Evolutionary conservation across 75 land plant species (phyloP).

Genomic region (Cryptomeria japonica): DNA sequence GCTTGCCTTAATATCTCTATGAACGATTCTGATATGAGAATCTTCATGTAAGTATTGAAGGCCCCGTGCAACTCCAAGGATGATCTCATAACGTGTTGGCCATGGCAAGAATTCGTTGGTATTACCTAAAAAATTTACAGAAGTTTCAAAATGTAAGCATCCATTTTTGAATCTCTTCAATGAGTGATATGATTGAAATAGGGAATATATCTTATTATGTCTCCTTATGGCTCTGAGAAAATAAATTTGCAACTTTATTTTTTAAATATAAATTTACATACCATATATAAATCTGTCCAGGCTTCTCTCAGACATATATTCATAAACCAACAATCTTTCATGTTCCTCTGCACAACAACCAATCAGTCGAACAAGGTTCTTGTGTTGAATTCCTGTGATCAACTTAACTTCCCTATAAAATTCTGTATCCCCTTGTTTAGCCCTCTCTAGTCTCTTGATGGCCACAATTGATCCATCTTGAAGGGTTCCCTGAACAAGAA

Average conservation of each 20-base stretch:
- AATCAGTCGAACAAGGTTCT: slow-evolving; percentile 57
- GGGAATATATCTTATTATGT: neutral
- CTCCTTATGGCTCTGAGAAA: neutral
- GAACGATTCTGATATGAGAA: slow-evolving; percentile 60
- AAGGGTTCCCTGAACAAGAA: slow-evolving; percentile 33
- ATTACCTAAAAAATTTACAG: slow-evolving; percentile 17
- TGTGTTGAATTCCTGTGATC: slow-evolving; percentile 57
- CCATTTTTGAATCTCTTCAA: neutral
- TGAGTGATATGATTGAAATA: neutral
- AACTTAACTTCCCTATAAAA: slow-evolving; percentile 59
- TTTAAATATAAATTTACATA: slow-evolving; percentile 9
- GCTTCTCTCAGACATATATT: slow-evolving; percentile 56
- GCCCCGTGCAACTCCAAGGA: slow-evolving; percentile 69
- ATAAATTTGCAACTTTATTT: too few relatives aligned
- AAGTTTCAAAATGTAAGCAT: neutral
- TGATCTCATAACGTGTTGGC: slow-evolving; percentile 55
- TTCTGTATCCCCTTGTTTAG: slow-evolving; percentile 53
- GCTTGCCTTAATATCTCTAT: slow-evolving; percentile 77
- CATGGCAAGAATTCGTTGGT: slow-evolving; percentile 36
- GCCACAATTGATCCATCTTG: slow-evolving; percentile 51
- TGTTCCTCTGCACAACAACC: slow-evolving; percentile 67
- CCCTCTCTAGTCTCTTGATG: slow-evolving; percentile 46
- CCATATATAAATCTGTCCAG: slow-evolving; percentile 55
- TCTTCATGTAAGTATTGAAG: slow-evolving; percentile 76
- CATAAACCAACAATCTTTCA: slow-evolving; percentile 59